Conservation (phyloP, 768 basidiomycete species). For the Leccinum truebloodii region DNA sequence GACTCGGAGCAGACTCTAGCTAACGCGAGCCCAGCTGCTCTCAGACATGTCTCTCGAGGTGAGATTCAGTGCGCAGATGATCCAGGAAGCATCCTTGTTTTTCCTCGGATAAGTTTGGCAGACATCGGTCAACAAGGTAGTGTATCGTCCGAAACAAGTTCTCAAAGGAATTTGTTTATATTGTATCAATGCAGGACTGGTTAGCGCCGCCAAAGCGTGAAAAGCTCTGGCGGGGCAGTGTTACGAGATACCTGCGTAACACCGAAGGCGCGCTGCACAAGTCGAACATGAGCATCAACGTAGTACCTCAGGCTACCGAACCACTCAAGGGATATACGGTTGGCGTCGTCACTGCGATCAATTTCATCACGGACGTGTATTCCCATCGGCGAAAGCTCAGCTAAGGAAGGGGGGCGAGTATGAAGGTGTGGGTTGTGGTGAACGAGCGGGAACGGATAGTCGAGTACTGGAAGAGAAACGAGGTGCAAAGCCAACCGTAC, state of each 20-base stretch:
- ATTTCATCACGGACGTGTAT: conserved; percentile 23
- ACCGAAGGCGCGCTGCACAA: conserved; percentile 20
- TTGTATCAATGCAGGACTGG: conserved; percentile 19
- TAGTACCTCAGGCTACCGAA: conserved; percentile 15
- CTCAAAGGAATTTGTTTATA: background rate
- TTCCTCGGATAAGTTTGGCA: conserved; percentile 15
- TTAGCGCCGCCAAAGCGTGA: conserved; percentile 22
- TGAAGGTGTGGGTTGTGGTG: conserved; percentile 24
- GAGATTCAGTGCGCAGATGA: conserved; percentile 19
- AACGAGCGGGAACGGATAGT: conserved; percentile 11
- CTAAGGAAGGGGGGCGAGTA: conserved; percentile 18
- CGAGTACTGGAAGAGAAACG: conserved; percentile 20
- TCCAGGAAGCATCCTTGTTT: conserved; percentile 27
- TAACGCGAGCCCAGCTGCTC: conserved; percentile 13
- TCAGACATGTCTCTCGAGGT: conserved; percentile 21
- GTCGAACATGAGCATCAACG: conserved; percentile 10
- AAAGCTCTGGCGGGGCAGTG: conserved; percentile 20
- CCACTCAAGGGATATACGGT: conserved; percentile 20
- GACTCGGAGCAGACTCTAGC: background rate
- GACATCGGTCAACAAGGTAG: conserved; percentile 14
- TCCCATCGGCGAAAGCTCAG: conserved; percentile 17
- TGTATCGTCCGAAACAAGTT: background rate
- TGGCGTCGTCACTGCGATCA: conserved; percentile 20
- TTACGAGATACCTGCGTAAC: conserved; percentile 23
- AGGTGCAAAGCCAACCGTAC: conserved; percentile 5